Conservation (phyloP, 495 filamentous ascomycete genomes). For the Penicillium diatomitis region DNA sequence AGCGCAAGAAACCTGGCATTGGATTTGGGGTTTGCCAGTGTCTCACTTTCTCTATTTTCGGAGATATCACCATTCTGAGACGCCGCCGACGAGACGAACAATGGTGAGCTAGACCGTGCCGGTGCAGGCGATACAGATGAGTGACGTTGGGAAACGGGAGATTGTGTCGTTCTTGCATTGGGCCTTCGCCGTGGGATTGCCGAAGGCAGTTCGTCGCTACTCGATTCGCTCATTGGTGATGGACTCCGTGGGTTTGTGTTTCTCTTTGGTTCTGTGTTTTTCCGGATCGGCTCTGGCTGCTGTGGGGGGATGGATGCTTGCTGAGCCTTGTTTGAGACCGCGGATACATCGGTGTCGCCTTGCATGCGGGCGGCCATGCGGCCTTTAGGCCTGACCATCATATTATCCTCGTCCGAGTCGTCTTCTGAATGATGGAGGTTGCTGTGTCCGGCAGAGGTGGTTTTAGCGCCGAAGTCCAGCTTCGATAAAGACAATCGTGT, state of each 20-base stretch:
- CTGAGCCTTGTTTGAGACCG: background rate
- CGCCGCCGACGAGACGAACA: slow-evolving; percentile 32
- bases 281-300: slow-evolving; percentile 21
- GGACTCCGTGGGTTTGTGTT: slow-evolving; percentile 10
- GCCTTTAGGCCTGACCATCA: slow-evolving; percentile 54
- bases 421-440: slow-evolving; percentile 11
- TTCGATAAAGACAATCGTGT: slow-evolving; percentile 10
- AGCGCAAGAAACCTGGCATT: slow-evolving; percentile 58
- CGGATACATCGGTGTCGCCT: slow-evolving; percentile 5
- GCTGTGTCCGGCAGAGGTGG: slow-evolving; percentile 1
- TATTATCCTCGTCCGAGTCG: slow-evolving; percentile 38
- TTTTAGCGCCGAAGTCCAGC: slow-evolving; percentile 15
- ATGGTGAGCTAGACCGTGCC: slow-evolving; percentile 26
- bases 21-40: slow-evolving; percentile 36
- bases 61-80: slow-evolving; percentile 2
- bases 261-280: slow-evolving; percentile 7
- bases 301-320: slow-evolving; percentile 29
- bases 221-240: slow-evolving; percentile 7
- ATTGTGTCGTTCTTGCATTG: slow-evolving; percentile 7
- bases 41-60: slow-evolving; percentile 16
- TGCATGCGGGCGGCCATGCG: slow-evolving; percentile 64
- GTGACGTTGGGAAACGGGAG: background rate
- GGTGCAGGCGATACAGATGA: slow-evolving; percentile 12
- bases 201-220: slow-evolving; percentile 32
- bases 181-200: slow-evolving; percentile 23